phyloP scores from a whole-genome alignment of 1,284 basidiomycete species.

The Wolfiporia cocos region DNA sequence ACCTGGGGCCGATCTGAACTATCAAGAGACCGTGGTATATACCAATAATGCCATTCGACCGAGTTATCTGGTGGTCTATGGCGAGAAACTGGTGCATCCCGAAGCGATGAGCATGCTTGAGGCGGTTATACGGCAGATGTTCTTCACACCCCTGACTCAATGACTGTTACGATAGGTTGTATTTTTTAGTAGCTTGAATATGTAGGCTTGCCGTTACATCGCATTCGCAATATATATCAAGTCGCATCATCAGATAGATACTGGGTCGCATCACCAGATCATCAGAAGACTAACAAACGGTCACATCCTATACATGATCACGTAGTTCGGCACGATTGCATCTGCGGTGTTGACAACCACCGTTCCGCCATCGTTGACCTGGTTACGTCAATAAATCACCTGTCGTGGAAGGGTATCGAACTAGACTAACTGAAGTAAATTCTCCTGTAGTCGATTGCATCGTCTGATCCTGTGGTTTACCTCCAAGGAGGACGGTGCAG shows the following conservation, averaged over 20 bases:
- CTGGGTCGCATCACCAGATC: no score
- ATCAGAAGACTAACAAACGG: no score
- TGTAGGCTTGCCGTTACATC: no score
- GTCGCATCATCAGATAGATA: no score
- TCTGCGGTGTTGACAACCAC: constrained; percentile 38
- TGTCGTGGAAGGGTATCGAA: no score
- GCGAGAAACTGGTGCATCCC: constrained; percentile 1
- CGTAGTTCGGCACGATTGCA: constrained; percentile 41
- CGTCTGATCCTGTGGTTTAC: constrained; percentile 9
- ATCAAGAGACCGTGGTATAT: constrained; percentile 14
- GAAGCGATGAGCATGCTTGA: background rate
- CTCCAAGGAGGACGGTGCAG: constrained; percentile 44
- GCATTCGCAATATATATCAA: no score
- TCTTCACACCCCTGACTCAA: constrained; percentile 9
- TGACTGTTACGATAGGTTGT: no score
- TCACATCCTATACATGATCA: constrained; percentile 49
- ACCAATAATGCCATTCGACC: constrained; percentile 16
- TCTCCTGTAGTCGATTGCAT: background rate
- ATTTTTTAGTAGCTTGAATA: no score
- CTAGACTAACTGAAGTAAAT: background rate
- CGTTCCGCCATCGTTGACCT: constrained; percentile 33
- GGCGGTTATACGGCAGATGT: background rate
- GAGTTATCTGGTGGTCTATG: constrained; percentile 13
- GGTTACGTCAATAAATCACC: background rate
- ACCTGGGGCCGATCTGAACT: constrained; percentile 15